Conservation (phyloP, 495 filamentous ascomycete genomes). For the Geoglossum glabrum region DNA sequence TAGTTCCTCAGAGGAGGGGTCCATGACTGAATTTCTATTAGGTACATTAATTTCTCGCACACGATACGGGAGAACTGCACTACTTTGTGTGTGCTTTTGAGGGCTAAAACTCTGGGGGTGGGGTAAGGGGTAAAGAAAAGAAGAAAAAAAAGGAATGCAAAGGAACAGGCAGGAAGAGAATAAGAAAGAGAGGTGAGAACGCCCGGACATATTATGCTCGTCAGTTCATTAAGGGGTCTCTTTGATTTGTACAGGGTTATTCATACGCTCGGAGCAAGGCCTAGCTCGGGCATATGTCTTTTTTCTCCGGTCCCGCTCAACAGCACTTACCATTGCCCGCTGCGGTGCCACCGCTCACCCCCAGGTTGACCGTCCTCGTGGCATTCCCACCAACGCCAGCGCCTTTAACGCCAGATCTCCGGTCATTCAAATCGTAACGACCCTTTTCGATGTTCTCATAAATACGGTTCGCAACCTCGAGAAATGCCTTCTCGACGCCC, state of each 20-base stretch:
- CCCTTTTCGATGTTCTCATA: conserved; percentile 89
- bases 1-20: too few species aligned
- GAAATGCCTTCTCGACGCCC: conserved; percentile 79
- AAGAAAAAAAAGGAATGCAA: neutral
- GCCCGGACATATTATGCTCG: neutral
- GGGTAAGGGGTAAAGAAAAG: too few species aligned
- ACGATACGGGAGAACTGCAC: too few species aligned
- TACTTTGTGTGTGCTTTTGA: too few species aligned
- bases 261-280: neutral
- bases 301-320: neutral
- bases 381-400: conserved; percentile 30
- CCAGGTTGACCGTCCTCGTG: conserved; percentile 33
- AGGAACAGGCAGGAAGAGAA: too few species aligned
- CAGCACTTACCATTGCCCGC: neutral
- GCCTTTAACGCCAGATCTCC: conserved; percentile 81
- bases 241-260: neutral
- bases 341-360: conserved; percentile 33
- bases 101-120: too few species aligned
- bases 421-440: conserved; percentile 83
- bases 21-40: too few species aligned
- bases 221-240: neutral
- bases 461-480: conserved; percentile 81
- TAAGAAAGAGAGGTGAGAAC: neutral
- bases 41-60: too few species aligned
- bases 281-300: neutral